Percentiles rank a stretch among this genome's conserved stretches.
Evolutionary conservation across 23 red algal species (phyloP).

Genomic region (Pyropia yezoensis): DNA sequence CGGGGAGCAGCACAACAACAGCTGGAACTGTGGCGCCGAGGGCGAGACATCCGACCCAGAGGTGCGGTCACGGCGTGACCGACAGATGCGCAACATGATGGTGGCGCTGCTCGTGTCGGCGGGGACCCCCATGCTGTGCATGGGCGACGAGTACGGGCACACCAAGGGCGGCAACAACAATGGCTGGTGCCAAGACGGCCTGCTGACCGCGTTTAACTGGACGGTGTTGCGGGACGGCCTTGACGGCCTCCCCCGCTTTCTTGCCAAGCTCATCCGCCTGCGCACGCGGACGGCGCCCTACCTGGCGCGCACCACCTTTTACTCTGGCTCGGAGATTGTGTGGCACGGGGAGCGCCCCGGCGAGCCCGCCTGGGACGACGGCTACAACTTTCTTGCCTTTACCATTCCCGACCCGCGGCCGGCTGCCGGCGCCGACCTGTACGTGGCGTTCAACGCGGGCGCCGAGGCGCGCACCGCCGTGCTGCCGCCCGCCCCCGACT

Average conservation of each 20-base stretch:
- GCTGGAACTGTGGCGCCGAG: conserved; percentile 93
- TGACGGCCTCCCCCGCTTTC: conserved; percentile 23
- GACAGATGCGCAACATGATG: conserved; percentile 62
- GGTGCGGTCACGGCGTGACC: conserved; percentile 18
- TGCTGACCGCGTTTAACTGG: conserved; percentile 60
- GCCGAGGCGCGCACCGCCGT: conserved; percentile 21
- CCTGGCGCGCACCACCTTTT: conserved; percentile 45
- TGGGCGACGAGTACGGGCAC: conserved; percentile 98
- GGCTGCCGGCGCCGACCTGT: conserved; percentile 20
- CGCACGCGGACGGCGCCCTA: conserved; percentile 12
- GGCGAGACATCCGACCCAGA: conserved; percentile 48
- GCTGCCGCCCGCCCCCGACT: conserved; percentile 14
- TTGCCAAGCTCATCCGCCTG: conserved; percentile 28
- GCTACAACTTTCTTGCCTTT: conserved; percentile 73
- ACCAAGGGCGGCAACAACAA: conserved; percentile 91
- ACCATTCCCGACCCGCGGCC: conserved; percentile 18
- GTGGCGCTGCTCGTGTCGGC: conserved; percentile 67
- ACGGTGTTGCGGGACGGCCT: conserved; percentile 18
- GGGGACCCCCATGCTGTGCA: conserved; percentile 93
- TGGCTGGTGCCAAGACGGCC: conserved; percentile 93
- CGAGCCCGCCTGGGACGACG: conserved; percentile 51
- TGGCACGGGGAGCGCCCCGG: conserved; percentile 65
- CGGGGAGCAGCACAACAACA: conserved; percentile 86
- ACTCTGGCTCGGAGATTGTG: conserved; percentile 29
- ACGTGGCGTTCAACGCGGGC: conserved; percentile 81